Evolutionary conservation across 768 basidiomycete species (phyloP).

Genomic region (Lyophyllum shimeji): DNA sequence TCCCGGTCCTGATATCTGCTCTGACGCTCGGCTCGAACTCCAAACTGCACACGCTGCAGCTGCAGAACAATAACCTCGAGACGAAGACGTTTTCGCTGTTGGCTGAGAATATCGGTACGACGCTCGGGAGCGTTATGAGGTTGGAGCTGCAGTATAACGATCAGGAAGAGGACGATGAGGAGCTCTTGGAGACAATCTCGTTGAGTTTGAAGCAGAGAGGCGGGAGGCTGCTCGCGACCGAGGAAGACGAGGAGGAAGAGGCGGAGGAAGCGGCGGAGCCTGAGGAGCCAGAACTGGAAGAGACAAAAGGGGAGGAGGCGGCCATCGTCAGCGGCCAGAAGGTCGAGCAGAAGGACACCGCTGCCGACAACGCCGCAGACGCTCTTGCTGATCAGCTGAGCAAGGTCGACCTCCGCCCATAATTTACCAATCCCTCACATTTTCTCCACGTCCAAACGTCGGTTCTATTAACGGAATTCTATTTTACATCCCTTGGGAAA

Average conservation of each 20-base stretch:
- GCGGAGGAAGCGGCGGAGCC: conserved; percentile 54
- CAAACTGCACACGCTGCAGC: conserved; percentile 70
- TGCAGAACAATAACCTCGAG: conserved; percentile 94
- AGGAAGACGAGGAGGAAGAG: conserved; percentile 84
- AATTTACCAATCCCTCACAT: neutral
- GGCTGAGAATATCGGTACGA: conserved; percentile 59
- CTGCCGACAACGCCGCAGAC: conserved; percentile 38
- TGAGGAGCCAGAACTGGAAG: conserved; percentile 38
- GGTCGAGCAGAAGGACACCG: conserved; percentile 25
- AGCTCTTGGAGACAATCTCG: conserved; percentile 52
- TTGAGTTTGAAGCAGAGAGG: conserved; percentile 60
- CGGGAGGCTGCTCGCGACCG: conserved; percentile 63
- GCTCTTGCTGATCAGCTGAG: conserved; percentile 65
- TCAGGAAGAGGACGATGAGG: conserved; percentile 74
- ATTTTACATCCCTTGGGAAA: conserved; percentile 1
- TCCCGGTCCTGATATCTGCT: conserved; percentile 60
- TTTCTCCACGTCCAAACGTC: neutral
- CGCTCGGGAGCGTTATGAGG: conserved; percentile 56
- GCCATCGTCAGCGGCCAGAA: conserved; percentile 27
- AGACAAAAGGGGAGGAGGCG: conserved; percentile 19
- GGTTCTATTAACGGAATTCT: neutral
- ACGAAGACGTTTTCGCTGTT: conserved; percentile 64
- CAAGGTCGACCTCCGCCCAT: conserved; percentile 54
- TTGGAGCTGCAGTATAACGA: conserved; percentile 94
- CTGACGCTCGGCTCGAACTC: conserved; percentile 71